Evolutionary conservation across 306 rosid species (phyloP), one percentile per base, ranked within the genome.

Genomic region (Carpinus fangiana): DNA sequence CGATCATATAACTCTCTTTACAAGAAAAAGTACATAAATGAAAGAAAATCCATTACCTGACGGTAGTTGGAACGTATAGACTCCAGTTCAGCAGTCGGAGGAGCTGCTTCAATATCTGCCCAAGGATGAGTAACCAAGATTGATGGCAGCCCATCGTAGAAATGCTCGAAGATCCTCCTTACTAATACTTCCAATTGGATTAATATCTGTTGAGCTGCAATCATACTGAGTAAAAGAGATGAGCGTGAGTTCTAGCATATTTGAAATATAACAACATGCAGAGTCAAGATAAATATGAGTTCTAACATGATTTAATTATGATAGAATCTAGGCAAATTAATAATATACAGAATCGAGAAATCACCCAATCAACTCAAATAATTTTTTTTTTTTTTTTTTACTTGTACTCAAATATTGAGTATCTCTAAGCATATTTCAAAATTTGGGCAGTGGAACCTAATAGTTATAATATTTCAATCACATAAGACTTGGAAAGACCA

Each of bases 81-180:
- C 86, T 95, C 98, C 69, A 95, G 89, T 85, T 95, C 98, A 71
- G 98, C 98, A 18, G 98, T 95, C 45, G 98, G 98, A 2, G 98
- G 98, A 80, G 98, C 97, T 46, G 93, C 96, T 91, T 95, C 98
- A 80, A 93, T 82, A 56, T 95, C 98, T 41, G 89, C n/a, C 88
- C 85, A 95, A 85, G 43, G 98, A 93, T 3, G 89, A 55, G 83
- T 82, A 95, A 57, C 97, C 92, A 87, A 95, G 98, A 89, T 91
- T 90, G 74, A 65, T 81, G 70, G 97, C 95, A 72, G 96, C 98
- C 98, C 98, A 92, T 79, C 78, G 86, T 74, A 95, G 85, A 87
- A 95, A 92, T 73, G 92, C 76, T 77, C 98, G 87, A 57, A 95
- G 90, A 80, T 95, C 98, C 85, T 88, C 93, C 89, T 93, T 95